A percentile compares a stretch with the other conserved stretches of the same genome.
Evolutionary conservation across 2,329 filamentous ascomycete genomes (phyloP).

Genomic region (Aspergillus brasiliensis): DNA sequence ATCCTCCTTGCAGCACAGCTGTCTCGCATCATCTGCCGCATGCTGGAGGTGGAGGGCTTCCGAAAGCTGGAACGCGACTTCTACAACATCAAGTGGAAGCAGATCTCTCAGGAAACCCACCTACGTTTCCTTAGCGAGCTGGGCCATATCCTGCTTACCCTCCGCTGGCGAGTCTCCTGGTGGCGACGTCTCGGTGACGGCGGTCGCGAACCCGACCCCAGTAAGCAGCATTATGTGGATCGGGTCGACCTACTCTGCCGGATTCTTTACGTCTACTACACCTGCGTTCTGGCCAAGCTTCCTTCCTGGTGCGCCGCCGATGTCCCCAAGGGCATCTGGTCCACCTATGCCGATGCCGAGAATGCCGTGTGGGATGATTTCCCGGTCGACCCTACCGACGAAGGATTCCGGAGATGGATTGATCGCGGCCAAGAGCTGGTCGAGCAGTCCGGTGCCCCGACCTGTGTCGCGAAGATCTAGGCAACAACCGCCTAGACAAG

Average conservation of each 20-base stretch:
- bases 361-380: slow-evolving; percentile 47
- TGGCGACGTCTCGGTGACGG: slow-evolving; percentile 47
- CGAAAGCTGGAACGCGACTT: slow-evolving; percentile 47
- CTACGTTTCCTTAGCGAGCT: slow-evolving; percentile 44
- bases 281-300: slow-evolving; percentile 45
- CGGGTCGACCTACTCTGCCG: slow-evolving; percentile 46
- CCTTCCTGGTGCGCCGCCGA: slow-evolving; percentile 41
- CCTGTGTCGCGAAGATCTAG: slow-evolving; percentile 31
- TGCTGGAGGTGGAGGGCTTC: slow-evolving; percentile 51
- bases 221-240: slow-evolving; percentile 42
- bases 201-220: slow-evolving; percentile 37
- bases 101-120: slow-evolving; percentile 46
- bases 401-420: slow-evolving; percentile 47
- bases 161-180: slow-evolving; percentile 51
- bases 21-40: slow-evolving; percentile 49
- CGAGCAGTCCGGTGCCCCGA: slow-evolving; percentile 41
- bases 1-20: slow-evolving; percentile 48
- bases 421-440: slow-evolving; percentile 42
- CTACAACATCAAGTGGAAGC: slow-evolving; percentile 50
- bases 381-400: slow-evolving; percentile 40
- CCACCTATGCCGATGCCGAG: slow-evolving; percentile 45
- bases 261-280: slow-evolving; percentile 52
- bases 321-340: slow-evolving; percentile 44
- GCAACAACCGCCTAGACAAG: neutral
- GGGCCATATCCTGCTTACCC: slow-evolving; percentile 44